Evolutionary conservation across 805 yeast genomes (phyloP), one percentile per base, ranked within the genome.

Genomic region (Diddensiella transvaalensis): DNA sequence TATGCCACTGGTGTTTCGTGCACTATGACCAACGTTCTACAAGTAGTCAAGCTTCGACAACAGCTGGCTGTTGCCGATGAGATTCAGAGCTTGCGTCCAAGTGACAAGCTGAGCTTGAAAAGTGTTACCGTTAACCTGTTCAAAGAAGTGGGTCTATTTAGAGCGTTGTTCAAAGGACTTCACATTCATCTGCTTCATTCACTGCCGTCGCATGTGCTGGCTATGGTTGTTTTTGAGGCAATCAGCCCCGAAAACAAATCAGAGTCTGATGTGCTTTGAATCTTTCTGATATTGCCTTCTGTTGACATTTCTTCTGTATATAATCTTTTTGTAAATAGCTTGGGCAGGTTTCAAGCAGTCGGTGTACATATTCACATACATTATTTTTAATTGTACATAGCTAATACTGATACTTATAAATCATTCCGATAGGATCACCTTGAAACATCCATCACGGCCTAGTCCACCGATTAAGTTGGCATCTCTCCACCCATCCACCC

Each of bases 41-140:
- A 70, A 48, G 70, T 71, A 11, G 63, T 71, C 29, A 71, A 70
- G 49, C 71, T 75, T 15, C 60, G 75, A 11, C 75, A 72, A 54
- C 75, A 71, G 60, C 60, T 70, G 39, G 71, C 75, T 3, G 60
- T 57, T 38, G 63, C 74, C 2, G 68, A 63, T 6, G 75, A 71
- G 48, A 63, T 71, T 37, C 49, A 60, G 2, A 44, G 49, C 6
- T 46, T 71, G 41, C 57, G 75, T 21, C 75, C 75, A 0, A 62
- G 61, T 29, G 75, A 70, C 49, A 53, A 52, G 8, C 54, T 44
- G 33, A 65, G 73, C 22, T 60, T 70, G 5, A 17, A 53, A 17
- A 46, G 48, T 6, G 70, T 70, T 6, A 67, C 67, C 21, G 47
- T 48, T 23, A 70, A 68, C 49, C 55, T 71, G 24, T 53, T 71